phyloP scores from a whole-genome alignment of 129 eudicot species.

The Logfia minima region DNA sequence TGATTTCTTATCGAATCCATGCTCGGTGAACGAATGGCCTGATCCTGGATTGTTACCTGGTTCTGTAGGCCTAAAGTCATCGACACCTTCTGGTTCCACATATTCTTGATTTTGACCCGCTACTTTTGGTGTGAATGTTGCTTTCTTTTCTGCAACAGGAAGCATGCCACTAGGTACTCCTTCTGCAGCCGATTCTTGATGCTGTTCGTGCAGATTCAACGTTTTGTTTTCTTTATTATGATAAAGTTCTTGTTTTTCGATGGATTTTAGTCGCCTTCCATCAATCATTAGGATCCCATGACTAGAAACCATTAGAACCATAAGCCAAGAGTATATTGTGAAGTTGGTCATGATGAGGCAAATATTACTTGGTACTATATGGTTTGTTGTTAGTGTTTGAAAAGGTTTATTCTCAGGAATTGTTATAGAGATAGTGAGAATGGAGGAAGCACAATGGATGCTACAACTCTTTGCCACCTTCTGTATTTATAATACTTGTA shows the following conservation, averaged over 20 bases:
- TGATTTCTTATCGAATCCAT: slow-evolving; percentile 18
- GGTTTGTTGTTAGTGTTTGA: slow-evolving; percentile 5
- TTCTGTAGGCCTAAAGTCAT: slow-evolving; percentile 43
- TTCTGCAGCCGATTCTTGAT: slow-evolving; percentile 28
- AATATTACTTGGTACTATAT: neutral
- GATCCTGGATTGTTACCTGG: slow-evolving; percentile 62
- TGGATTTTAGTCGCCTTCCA: slow-evolving; percentile 41
- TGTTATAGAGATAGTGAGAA: slow-evolving; percentile 6
- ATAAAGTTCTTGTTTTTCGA: slow-evolving; percentile 9
- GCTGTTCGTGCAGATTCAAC: neutral
- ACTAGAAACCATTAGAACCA: slow-evolving; percentile 29
- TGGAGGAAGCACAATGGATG: slow-evolving; percentile 33
- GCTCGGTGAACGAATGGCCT: slow-evolving; percentile 38
- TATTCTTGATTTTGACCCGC: slow-evolving; percentile 19
- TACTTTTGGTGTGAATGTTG: neutral
- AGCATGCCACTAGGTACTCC: slow-evolving; percentile 33
- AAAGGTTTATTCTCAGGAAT: neutral
- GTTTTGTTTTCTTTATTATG: slow-evolving; percentile 14
- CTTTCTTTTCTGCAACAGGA: slow-evolving; percentile 20
- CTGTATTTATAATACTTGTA: slow-evolving; percentile 49
- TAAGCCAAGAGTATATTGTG: slow-evolving; percentile 20
- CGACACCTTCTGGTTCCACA: slow-evolving; percentile 7
- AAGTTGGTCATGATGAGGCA: slow-evolving; percentile 39
- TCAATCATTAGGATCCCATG: slow-evolving; percentile 33
- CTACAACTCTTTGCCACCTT: slow-evolving; percentile 33